Percentiles rank a stretch among this genome's conserved stretches.
Evolutionary conservation across 1,139 yeast genomes (phyloP).

Genomic region (Scheffersomyces titani): DNA sequence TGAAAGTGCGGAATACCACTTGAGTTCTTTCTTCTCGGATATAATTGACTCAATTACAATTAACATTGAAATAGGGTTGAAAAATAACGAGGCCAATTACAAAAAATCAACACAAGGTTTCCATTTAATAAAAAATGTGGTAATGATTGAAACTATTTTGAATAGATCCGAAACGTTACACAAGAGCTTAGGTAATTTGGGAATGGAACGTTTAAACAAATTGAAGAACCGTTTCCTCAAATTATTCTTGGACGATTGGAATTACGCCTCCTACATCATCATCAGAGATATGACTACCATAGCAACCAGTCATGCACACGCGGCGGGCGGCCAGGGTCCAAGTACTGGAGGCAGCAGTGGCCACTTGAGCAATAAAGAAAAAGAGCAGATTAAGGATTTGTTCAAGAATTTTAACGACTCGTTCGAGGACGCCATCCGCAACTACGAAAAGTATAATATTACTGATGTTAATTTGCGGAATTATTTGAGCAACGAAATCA

Average conservation of each 20-base stretch:
- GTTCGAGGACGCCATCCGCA: conserved; percentile 70
- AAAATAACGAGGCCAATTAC: conserved; percentile 32
- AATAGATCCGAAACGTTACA: conserved; percentile 57
- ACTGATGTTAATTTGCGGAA: conserved; percentile 67
- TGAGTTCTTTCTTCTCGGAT: conserved; percentile 71
- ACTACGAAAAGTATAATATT: conserved; percentile 64
- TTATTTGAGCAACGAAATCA: conserved; percentile 64
- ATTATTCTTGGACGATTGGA: conserved; percentile 82
- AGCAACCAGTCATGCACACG: conserved; percentile 35
- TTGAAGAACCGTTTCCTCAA: conserved; percentile 75
- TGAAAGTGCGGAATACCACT: conserved; percentile 44
- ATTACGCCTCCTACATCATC: conserved; percentile 69
- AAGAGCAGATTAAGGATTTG: conserved; percentile 82
- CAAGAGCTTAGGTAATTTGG: conserved; percentile 60
- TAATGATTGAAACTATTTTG: conserved; percentile 73
- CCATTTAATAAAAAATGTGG: conserved; percentile 68
- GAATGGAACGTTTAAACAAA: conserved; percentile 65
- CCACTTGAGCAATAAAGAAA: conserved; percentile 61
- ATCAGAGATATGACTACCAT: conserved; percentile 70
- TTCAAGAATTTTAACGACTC: conserved; percentile 80
- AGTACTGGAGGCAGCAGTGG: conserved; percentile 15
- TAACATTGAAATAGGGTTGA: conserved; percentile 56
- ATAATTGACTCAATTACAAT: conserved; percentile 72
- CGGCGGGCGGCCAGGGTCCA: conserved; percentile 21
- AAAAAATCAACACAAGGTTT: conserved; percentile 65